Conservation (phyloP, 805 yeast species). For the Candida sithepensis region DNA sequence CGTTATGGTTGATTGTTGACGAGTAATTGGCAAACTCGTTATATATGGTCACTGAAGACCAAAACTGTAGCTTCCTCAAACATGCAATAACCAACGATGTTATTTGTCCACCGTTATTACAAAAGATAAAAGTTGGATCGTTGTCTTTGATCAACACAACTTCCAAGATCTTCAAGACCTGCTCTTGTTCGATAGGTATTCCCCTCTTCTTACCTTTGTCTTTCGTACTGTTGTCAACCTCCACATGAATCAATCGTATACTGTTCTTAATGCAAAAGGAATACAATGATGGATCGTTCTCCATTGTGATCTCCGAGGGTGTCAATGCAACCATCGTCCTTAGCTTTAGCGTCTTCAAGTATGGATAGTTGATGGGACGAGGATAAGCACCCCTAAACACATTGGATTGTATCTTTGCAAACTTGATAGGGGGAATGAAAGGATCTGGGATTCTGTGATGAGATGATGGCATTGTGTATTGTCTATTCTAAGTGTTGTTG, state of each 20-base stretch:
- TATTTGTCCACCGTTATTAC: constrained; percentile 85
- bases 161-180: constrained; percentile 58
- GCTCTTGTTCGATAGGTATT: constrained; percentile 70
- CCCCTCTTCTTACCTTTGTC: constrained; percentile 81
- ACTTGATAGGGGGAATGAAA: constrained; percentile 73
- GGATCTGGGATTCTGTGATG: constrained; percentile 18
- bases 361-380: constrained; percentile 65
- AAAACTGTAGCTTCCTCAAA: constrained; percentile 72
- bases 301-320: constrained; percentile 63
- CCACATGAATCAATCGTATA: constrained; percentile 68
- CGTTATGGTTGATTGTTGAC: constrained; percentile 75
- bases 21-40: constrained; percentile 80
- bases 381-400: constrained; percentile 88
- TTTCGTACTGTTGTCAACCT: constrained; percentile 52
- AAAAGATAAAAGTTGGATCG: constrained; percentile 79
- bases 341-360: constrained; percentile 59
- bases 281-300: constrained; percentile 46
- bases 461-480: background rate
- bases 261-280: constrained; percentile 49
- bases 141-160: constrained; percentile 53
- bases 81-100: constrained; percentile 85
- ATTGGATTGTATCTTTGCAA: constrained; percentile 63
- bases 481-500: too few species aligned
- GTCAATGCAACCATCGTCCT: constrained; percentile 75
- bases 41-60: constrained; percentile 86